Base-by-base conservation (phyloP, 306 rosid species). In the Citrullus mucosospermus region DNA sequence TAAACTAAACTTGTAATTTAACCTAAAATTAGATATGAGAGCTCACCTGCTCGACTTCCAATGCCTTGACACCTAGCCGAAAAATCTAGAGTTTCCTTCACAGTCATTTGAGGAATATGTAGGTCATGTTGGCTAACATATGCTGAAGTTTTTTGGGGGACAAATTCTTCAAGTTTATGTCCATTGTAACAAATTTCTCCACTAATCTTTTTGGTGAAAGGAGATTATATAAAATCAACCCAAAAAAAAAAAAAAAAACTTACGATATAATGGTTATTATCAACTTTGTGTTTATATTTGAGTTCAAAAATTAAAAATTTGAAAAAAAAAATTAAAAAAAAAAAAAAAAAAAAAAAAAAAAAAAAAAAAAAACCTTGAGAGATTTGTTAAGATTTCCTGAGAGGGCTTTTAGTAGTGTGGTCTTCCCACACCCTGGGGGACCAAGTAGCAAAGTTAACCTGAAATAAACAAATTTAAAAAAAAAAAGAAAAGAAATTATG, bases 51-150 rank as follows among this genome's bases (percentile, higher is more conserved):
- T 81, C 92, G 86, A 84, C 81, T 79, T 82, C 96, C 92, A 44
- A 86, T 85, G 38, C 97, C 97, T 68, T 92, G 97, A 79, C 91
- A 92, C 38, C 88, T 81, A 4, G 96, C 93, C 55, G 96, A 89
- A 83, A 88, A 90, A 75, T 92, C 93, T 4, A 92, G 82, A 57
- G 86, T 92, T 85, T 92, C 97, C 84, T 92, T 89, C 36, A 92
- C 97, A 2, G 97, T 92, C 90, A 90, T 88, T 58, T 89, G 85
- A 7, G 92, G 83, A 69, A 90, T 85, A 83, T 89, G 93, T 75
- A 86, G 43, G 71, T 92, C 97, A 79, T 74, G 39, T 69, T 92
- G 97, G 77, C 97, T 90, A 48, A 90, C 86, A 78, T 90, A 92
- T 9, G 97, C 89, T 25, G 90, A 86, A 12, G 88, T 86, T 66